Percentiles rank a stretch among this genome's conserved stretches.
phyloP scores from a whole-genome alignment of 768 basidiomycete species.

The Rhodotorula babjevae region DNA sequence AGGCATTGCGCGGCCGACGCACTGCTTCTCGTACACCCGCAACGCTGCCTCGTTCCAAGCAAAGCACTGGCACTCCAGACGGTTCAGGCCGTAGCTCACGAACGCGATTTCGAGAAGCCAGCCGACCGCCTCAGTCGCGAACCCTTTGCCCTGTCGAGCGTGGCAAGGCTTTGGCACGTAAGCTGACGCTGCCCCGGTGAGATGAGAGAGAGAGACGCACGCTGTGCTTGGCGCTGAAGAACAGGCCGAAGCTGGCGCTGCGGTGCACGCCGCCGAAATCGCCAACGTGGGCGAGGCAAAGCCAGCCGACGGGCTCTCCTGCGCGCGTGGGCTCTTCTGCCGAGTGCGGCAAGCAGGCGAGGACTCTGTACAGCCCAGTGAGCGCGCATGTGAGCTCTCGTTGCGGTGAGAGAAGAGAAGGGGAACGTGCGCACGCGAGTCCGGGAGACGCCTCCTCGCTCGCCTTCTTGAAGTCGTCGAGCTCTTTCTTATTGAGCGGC shows the following conservation, averaged over 20 bases:
- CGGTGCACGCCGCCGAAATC: neutral
- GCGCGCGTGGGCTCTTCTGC: neutral
- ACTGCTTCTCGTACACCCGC: constrained; percentile 1
- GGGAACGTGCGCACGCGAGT: no score
- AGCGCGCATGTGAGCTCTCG: no score
- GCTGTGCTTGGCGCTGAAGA: neutral
- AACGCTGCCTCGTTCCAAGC: neutral
- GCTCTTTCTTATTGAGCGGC: neutral
- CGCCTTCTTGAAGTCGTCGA: constrained; percentile 1
- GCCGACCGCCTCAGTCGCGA: constrained; percentile 9
- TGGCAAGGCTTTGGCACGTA: no score
- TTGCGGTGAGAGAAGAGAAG: neutral
- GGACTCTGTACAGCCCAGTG: no score
- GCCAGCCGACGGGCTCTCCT: neutral
- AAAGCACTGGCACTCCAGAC: neutral
- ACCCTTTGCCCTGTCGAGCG: constrained; percentile 15
- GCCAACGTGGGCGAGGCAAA: neutral
- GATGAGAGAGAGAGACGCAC: neutral
- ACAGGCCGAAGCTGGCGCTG: constrained; percentile 1
- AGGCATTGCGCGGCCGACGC: no score
- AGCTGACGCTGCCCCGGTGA: no score
- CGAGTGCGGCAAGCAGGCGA: neutral
- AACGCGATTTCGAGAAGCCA: constrained; percentile 17
- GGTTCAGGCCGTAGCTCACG: neutral
- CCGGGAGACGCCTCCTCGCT: neutral